phyloP scores from a whole-genome alignment of 2,329 filamentous ascomycete species.

The Coniochaeta sp. region DNA sequence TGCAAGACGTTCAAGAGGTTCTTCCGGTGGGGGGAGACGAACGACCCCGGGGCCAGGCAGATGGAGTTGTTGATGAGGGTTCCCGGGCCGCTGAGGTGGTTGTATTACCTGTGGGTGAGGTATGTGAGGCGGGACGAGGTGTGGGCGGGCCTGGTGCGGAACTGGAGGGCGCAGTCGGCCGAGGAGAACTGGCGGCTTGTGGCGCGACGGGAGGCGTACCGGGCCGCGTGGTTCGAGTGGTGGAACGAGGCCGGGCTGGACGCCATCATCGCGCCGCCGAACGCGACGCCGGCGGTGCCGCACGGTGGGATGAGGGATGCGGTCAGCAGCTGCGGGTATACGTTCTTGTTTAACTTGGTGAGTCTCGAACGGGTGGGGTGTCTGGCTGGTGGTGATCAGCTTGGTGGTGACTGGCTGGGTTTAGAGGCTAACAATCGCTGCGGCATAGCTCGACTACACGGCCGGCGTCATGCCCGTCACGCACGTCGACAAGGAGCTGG shows the following conservation, averaged over 20 bases:
- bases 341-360: slow-evolving; percentile 85
- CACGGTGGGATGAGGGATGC: slow-evolving; percentile 82
- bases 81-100: slow-evolving; percentile 66
- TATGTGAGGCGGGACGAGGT: slow-evolving; percentile 69
- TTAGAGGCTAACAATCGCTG: slow-evolving; percentile 3
- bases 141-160: slow-evolving; percentile 70
- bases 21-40: slow-evolving; percentile 70
- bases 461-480: slow-evolving; percentile 78
- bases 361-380: too few species aligned
- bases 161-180: slow-evolving; percentile 68
- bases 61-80: slow-evolving; percentile 69
- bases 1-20: slow-evolving; percentile 72
- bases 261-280: slow-evolving; percentile 75
- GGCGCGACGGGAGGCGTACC: slow-evolving; percentile 68
- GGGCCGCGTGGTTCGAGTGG: slow-evolving; percentile 75
- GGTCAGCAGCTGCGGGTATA: slow-evolving; percentile 83
- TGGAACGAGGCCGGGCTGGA: slow-evolving; percentile 70
- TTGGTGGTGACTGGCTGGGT: too few species aligned
- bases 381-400: too few species aligned
- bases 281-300: slow-evolving; percentile 83
- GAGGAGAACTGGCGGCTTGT: slow-evolving; percentile 81
- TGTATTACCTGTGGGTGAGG: slow-evolving; percentile 87
- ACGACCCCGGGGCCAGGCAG: slow-evolving; percentile 69
- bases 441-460: slow-evolving; percentile 69
- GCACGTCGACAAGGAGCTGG: slow-evolving; percentile 65